Conservation (phyloP, 306 rosid species). For the Hippophae tibetana region DNA sequence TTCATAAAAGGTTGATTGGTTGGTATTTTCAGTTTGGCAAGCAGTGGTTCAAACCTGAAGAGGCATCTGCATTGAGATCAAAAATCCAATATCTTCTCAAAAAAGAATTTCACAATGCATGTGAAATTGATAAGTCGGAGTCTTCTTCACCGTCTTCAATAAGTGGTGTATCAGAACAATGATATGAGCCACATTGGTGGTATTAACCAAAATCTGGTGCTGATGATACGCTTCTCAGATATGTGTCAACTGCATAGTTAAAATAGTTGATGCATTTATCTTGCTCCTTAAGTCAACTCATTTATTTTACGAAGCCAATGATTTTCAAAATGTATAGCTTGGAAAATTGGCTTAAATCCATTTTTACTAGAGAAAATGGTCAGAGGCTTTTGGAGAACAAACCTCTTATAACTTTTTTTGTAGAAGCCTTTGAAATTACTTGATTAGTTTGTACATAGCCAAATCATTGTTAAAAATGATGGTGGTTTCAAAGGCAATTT, state of each 20-base stretch:
- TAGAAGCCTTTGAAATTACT: no score
- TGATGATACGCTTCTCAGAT: background rate
- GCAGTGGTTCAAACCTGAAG: constrained; percentile 84
- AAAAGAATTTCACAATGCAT: constrained; percentile 39
- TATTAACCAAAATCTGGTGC: constrained; percentile 2
- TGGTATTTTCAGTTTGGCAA: constrained; percentile 50
- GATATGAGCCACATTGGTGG: background rate
- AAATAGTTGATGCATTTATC: no score
- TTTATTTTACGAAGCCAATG: constrained; percentile 3
- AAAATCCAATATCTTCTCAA: constrained; percentile 53
- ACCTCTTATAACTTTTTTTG: no score
- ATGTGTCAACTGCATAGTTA: no score
- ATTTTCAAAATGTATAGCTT: constrained; percentile 10
- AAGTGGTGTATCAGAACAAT: background rate
- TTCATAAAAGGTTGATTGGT: background rate
- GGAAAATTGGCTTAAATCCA: background rate
- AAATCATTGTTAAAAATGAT: no score
- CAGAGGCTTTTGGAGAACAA: no score
- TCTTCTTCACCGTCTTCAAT: constrained; percentile 19
- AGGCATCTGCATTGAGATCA: constrained; percentile 73
- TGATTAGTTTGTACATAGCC: no score
- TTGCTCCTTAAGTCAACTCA: background rate
- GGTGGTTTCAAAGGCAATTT: no score
- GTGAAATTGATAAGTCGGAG: constrained; percentile 8
- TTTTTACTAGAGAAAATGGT: no score